phyloP scores from a whole-genome alignment of 306 rosid genomes.

The Datisca glomerata region DNA sequence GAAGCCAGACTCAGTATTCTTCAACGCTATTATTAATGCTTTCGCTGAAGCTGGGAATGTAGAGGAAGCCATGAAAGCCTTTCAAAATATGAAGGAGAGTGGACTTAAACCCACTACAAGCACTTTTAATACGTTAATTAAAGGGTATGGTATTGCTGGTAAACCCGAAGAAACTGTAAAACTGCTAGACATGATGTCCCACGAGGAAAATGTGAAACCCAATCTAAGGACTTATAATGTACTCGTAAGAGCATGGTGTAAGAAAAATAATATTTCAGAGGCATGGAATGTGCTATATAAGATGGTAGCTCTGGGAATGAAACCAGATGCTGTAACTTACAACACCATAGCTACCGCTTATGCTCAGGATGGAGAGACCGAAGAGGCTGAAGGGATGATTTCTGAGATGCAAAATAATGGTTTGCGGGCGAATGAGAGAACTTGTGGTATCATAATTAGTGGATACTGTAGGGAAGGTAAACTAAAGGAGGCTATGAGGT shows the following conservation, averaged over 20 bases:
- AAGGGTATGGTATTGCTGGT: constrained; percentile 63
- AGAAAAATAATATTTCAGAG: constrained; percentile 24
- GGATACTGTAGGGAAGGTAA: constrained; percentile 62
- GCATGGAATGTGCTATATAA: constrained; percentile 52
- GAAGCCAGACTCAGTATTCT: constrained; percentile 52
- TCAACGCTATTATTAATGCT: constrained; percentile 53
- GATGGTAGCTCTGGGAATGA: constrained; percentile 35
- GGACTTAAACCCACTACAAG: constrained; percentile 36
- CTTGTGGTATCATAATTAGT: constrained; percentile 35
- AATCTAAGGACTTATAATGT: constrained; percentile 54
- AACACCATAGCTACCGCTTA: constrained; percentile 51
- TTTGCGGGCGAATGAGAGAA: constrained; percentile 43
- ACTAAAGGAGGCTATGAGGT: constrained; percentile 45
- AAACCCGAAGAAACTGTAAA: constrained; percentile 45
- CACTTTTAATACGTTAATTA: constrained; percentile 52
- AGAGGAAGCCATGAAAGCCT: constrained; percentile 44
- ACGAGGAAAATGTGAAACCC: constrained; percentile 39
- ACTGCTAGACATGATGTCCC: constrained; percentile 41
- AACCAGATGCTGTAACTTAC: constrained; percentile 55
- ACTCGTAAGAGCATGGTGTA: constrained; percentile 55
- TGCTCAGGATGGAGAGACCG: constrained; percentile 49
- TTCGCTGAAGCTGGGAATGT: constrained; percentile 53
- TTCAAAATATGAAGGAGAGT: constrained; percentile 50
- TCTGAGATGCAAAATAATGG: constrained; percentile 45
- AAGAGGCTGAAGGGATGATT: constrained; percentile 41